Base-by-base conservation (phyloP, 108 stramenopile genomes). In the Nitzschia sp. region DNA sequence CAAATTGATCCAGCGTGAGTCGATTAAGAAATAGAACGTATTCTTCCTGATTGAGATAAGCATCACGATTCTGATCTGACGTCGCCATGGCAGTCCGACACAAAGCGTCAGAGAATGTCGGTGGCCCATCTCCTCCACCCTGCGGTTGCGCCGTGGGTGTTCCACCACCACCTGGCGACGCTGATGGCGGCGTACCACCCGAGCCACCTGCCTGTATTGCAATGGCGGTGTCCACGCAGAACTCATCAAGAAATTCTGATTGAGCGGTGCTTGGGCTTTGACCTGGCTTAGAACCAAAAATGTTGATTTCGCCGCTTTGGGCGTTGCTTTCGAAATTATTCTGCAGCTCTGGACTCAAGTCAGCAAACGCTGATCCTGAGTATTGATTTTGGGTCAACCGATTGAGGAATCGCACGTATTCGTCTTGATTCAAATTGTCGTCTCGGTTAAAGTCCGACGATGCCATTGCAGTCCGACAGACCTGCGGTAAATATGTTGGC, bases 321-420 rank as follows among this genome's bases (percentile, higher is more conserved):
- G 26, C 22, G 33, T 53, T 59, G 58, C 19, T 46, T 5, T 38
- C 17, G 36, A 31, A 50, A 44, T 67, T 52, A 54, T 17, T 35
- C 53, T 72, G 58, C 1, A 81, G 71, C 9, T 22, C 34, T 22
- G 16, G 15, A 19, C 75, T 70, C 13, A 82, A 67, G 8, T 50
- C 44, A 32, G 17, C 44, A 47, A 68, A 82, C 11, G 63, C 58
- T 23, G 22, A 11, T 29, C 57, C 61, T n/a, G 34, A 58, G 25
- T 58, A 65, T 30, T 47, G 52, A 54, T 61, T 68, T 30, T 54
- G 57, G 2, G 69, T 45, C 28, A 76, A 29, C 34, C 69, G 58
- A 52, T 72, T 69, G 0, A 82, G 44, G 36, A 82, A 73, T 8
- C 35, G 34, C 9, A 73, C 53, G 38, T 77, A 82, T 55, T 82